Percentiles rank a stretch among this genome's conserved stretches.
Evolutionary conservation across 306 rosid genomes (phyloP).

Genomic region (Sesbania bispinosa): DNA sequence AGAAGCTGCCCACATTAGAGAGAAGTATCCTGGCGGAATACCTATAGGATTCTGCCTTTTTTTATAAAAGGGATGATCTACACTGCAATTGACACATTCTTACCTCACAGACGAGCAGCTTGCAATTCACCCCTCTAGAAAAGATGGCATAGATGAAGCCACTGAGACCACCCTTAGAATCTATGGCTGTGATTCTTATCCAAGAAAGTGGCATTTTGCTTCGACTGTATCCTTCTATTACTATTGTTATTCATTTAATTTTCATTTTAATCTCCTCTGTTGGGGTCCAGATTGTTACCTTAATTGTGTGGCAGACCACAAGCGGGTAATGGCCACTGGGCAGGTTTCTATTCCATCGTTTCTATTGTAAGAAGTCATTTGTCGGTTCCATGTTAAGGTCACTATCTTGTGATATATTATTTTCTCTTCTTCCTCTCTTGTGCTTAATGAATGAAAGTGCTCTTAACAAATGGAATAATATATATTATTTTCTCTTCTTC

Average conservation of each 20-base stretch:
- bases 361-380: slow-evolving; percentile 94
- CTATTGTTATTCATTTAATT: neutral
- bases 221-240: slow-evolving; percentile 51
- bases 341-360: slow-evolving; percentile 94
- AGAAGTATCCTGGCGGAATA: too few relatives aligned
- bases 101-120: slow-evolving; percentile 74
- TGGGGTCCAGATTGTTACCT: slow-evolving; percentile 23
- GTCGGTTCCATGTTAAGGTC: slow-evolving; percentile 97
- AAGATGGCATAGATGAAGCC: slow-evolving; percentile 76
- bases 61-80: slow-evolving; percentile 64
- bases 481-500: too few relatives aligned
- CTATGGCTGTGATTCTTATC: slow-evolving; percentile 91
- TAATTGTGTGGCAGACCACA: slow-evolving; percentile 62
- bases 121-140: slow-evolving; percentile 65
- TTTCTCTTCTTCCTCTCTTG: neutral
- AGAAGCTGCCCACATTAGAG: too few relatives aligned
- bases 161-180: slow-evolving; percentile 78
- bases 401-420: neutral
- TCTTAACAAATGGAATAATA: too few relatives aligned
- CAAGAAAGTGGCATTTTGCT: slow-evolving; percentile 98
- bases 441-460: neutral
- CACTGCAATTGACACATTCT: slow-evolving; percentile 85
- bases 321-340: slow-evolving; percentile 98
- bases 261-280: neutral
- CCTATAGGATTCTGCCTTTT: too few relatives aligned